Evolutionary conservation across 225 moss, liverwort and hornwort genomes (phyloP), one percentile per base, ranked within the genome.

Genomic region (Pseudisothecium myosuroides): DNA sequence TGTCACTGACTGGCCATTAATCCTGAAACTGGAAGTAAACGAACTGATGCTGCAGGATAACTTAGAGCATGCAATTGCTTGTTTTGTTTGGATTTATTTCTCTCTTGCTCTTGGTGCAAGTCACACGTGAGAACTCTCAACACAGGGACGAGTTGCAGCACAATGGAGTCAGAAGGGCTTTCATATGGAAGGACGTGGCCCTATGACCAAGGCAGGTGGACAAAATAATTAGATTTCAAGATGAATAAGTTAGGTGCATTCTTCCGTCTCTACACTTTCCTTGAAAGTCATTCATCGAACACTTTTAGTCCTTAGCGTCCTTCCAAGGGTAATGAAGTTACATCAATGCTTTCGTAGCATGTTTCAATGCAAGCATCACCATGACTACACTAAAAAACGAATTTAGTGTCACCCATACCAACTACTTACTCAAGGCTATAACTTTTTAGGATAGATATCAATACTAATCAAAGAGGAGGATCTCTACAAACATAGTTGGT

Each of bases 311-410:
- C 1, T 9, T 20, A 20, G 8, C 0, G 1, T 8, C 8, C 34
- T 76, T 37, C 37, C 15, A 55, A 22, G 15, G 6, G 2, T 77
- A 37, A 15, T 37, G 15, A 55, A 54, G 10, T 37, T 15, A 9
- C 6, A 14, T 6, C 21, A 61, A 61, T 54, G 9, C 9, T 36
- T 36, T 22, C 0, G 2, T 54, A 1, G 0, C 36, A 37, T 24
- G 9, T 77, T 77, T 77, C 77, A 37, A 43, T 27, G 21, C 45
- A 43, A 43, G 6, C 14, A 60, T 43, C 43, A 31, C 43, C 19
- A 4, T 61, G 21, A 45, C 45, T 43, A 60, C 4, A 22, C 9
- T 52, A 22, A 22, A 52, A 2, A 50, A 0, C 34, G 5, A 34
- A 76, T 52, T 52, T 22, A 52, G 22, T 52, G 20, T 20, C 47